Conservation (phyloP, 2,329 filamentous ascomycete species). For the Exophiala spinifera region DNA sequence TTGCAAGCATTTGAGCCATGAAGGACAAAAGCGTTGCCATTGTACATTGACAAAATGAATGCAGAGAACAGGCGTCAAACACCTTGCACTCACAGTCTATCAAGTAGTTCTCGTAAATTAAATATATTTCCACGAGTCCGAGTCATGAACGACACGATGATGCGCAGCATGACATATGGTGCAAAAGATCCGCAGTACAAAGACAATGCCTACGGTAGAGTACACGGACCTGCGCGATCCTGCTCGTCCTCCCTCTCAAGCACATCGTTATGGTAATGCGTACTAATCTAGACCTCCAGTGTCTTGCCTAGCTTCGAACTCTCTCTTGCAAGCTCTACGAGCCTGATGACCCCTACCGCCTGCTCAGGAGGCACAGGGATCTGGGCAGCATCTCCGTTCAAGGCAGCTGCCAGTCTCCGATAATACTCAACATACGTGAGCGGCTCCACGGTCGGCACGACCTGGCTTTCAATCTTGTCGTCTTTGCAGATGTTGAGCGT, state of each 20-base stretch:
- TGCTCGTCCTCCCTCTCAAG: neutral
- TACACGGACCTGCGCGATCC: no score
- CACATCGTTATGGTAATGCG: neutral
- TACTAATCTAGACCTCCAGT: slow-evolving; percentile 29
- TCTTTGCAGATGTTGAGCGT: slow-evolving; percentile 56
- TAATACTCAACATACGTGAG: slow-evolving; percentile 70
- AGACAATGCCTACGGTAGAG: neutral
- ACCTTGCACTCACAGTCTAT: no score
- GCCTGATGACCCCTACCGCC: slow-evolving; percentile 52
- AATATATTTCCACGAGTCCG: neutral
- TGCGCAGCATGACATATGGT: neutral
- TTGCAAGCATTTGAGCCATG: slow-evolving; percentile 9
- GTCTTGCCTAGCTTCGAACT: slow-evolving; percentile 54
- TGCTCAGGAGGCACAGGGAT: slow-evolving; percentile 55
- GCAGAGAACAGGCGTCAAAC: neutral
- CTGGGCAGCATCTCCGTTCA: slow-evolving; percentile 49
- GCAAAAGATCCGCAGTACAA: neutral
- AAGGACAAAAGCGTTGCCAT: slow-evolving; percentile 14
- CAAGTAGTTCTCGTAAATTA: neutral
- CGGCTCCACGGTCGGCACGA: slow-evolving; percentile 59
- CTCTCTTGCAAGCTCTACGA: slow-evolving; percentile 56
- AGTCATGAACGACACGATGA: neutral
- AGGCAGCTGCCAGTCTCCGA: slow-evolving; percentile 50
- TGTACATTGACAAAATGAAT: slow-evolving; percentile 12
- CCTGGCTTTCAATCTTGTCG: slow-evolving; percentile 49